Evolutionary conservation across 768 basidiomycete species (phyloP).

Genomic region (Russula sp.): DNA sequence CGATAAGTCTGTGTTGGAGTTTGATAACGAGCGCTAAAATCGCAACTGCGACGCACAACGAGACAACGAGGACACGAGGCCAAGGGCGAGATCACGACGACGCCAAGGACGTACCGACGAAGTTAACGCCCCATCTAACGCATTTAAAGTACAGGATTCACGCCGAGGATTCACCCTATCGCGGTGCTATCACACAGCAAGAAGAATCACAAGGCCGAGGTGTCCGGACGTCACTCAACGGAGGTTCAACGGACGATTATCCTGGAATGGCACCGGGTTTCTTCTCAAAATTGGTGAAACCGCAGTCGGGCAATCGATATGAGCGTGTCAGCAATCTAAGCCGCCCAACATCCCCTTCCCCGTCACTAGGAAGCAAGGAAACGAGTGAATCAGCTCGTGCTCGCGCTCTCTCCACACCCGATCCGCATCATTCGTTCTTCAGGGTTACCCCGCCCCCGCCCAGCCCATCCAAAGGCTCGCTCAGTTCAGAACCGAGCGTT

Average conservation of each 20-base stretch:
- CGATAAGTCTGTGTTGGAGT: background rate
- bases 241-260: no score
- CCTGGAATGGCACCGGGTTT: conserved; percentile 10
- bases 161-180: no score
- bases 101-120: background rate
- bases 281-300: conserved; percentile 15
- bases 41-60: no score
- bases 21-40: background rate
- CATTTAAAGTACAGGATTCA: no score
- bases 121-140: background rate
- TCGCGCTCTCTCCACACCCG: background rate
- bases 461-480: conserved; percentile 17
- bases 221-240: no score
- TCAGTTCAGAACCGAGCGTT: conserved; percentile 29
- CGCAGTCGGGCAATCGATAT: background rate
- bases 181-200: no score
- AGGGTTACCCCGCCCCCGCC: background rate
- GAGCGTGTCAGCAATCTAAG: background rate
- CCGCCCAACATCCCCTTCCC: background rate
- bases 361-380: background rate
- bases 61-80: background rate
- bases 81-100: background rate
- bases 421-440: background rate
- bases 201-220: no score
- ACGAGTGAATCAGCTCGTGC: background rate